Evolutionary conservation across 2,329 filamentous ascomycete genomes (phyloP).

Genomic region (Claviceps fusiformis): DNA sequence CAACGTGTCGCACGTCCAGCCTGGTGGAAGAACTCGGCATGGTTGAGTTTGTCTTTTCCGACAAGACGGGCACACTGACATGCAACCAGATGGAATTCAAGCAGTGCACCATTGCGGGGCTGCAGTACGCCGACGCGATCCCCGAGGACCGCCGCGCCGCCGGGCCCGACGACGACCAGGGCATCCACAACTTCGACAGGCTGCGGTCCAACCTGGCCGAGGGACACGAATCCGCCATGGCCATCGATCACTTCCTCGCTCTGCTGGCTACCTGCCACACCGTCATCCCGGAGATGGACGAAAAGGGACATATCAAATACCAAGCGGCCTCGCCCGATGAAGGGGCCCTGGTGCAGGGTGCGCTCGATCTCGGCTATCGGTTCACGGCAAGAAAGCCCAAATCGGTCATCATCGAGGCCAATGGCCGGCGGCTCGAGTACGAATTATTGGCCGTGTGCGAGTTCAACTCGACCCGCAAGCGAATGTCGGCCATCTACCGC

Average conservation of each 20-base stretch:
- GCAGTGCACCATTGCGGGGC: slow-evolving; percentile 81
- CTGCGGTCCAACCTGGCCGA: slow-evolving; percentile 55
- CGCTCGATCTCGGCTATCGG: slow-evolving; percentile 70
- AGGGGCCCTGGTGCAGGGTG: slow-evolving; percentile 89
- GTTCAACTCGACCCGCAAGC: slow-evolving; percentile 86
- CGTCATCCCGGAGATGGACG: slow-evolving; percentile 81
- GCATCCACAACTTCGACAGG: slow-evolving; percentile 71
- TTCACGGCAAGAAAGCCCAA: slow-evolving; percentile 85
- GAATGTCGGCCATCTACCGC: slow-evolving; percentile 95
- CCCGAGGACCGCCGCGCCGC: slow-evolving; percentile 79
- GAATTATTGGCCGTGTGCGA: slow-evolving; percentile 94
- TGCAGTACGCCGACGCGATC: slow-evolving; percentile 86
- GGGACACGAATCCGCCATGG: slow-evolving; percentile 33
- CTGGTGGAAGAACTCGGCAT: slow-evolving; percentile 94
- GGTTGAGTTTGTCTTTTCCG: slow-evolving; percentile 97
- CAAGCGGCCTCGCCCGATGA: slow-evolving; percentile 96
- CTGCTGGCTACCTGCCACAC: slow-evolving; percentile 88
- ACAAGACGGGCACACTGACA: slow-evolving; percentile 95
- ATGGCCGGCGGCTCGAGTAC: slow-evolving; percentile 63
- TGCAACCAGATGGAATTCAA: slow-evolving; percentile 99
- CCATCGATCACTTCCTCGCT: slow-evolving; percentile 69
- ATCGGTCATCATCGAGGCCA: slow-evolving; percentile 69
- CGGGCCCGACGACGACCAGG: slow-evolving; percentile 67
- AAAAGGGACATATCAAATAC: slow-evolving; percentile 82
- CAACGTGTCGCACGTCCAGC: slow-evolving; percentile 90